A percentile compares a stretch with the other conserved stretches of the same genome.
These are phyloP conservation scores for Leucocoprinus birnbaumii DNA, from an alignment of 768 basidiomycete genomes.

Conservation along the genomic window DNA sequence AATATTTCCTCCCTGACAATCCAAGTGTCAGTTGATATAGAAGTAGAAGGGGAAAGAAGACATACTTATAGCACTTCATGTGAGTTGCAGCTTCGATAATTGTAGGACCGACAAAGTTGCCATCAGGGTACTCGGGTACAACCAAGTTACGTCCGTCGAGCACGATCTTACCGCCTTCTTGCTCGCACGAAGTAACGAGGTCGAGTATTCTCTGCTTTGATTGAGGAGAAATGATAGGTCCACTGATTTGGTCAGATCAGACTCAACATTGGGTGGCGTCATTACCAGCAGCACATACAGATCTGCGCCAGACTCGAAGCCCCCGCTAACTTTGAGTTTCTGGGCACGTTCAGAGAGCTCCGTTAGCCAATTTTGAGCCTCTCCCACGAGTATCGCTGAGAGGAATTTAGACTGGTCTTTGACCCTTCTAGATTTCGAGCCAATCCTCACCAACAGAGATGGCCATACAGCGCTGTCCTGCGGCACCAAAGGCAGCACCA, in stretches of 20 bases:
- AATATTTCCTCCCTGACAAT: slow-evolving; percentile 92
- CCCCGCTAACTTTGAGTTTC: slow-evolving; percentile 80
- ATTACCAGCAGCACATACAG: slow-evolving; percentile 42
- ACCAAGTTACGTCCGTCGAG: slow-evolving; percentile 78
- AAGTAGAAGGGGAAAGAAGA: slow-evolving; percentile 11
- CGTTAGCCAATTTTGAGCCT: slow-evolving; percentile 76
- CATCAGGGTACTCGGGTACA: slow-evolving; percentile 75
- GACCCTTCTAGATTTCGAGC: background rate
- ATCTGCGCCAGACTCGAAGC: slow-evolving; percentile 86
- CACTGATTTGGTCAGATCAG: slow-evolving; percentile 34
- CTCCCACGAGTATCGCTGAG: slow-evolving; percentile 78
- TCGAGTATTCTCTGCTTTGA: slow-evolving; percentile 76
- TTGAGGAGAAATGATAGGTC: slow-evolving; percentile 78
- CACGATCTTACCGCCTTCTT: slow-evolving; percentile 82
- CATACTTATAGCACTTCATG: slow-evolving; percentile 88
- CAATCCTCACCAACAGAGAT: slow-evolving; percentile 73
- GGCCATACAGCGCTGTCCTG: slow-evolving; percentile 98
- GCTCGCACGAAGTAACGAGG: slow-evolving; percentile 70
- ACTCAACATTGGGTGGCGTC: background rate
- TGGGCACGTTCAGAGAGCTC: slow-evolving; percentile 82
- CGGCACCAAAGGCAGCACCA: slow-evolving; percentile 95
- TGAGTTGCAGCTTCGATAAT: slow-evolving; percentile 78
- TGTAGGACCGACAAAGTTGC: slow-evolving; percentile 95
- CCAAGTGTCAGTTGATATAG: background rate
- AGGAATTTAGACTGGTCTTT: background rate